Percentiles rank a stretch among this genome's conserved stretches.
Conservation (phyloP, 257 asterid species). For the Solanum ossicruentum region DNA sequence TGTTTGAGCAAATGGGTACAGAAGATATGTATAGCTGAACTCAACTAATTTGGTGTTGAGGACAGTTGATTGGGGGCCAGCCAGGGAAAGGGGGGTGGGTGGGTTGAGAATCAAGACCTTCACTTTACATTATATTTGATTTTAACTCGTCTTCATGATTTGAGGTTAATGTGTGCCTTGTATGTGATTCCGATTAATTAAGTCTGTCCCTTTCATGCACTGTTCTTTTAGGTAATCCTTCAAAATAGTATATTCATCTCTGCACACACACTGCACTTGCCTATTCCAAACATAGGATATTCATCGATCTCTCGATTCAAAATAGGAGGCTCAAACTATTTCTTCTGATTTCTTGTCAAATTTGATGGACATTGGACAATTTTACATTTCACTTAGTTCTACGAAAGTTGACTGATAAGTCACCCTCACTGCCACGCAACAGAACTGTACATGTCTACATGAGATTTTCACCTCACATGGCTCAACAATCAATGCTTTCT, state of each 20-base stretch:
- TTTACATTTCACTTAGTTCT: not conserved
- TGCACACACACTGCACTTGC: not conserved
- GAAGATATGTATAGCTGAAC: not conserved
- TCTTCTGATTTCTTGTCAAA: not conserved
- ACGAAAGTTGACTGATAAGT: not conserved
- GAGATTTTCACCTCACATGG: not conserved
- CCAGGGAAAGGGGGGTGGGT: not conserved
- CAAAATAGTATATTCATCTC: not conserved
- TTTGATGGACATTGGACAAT: not conserved
- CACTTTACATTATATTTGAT: not conserved
- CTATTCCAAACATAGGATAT: not conserved
- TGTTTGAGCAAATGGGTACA: not conserved
- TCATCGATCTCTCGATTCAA: not conserved
- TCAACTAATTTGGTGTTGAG: not conserved
- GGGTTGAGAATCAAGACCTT: not conserved
- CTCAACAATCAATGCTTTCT: not conserved
- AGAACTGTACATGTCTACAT: not conserved
- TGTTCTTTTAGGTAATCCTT: not conserved
- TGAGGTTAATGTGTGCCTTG: not conserved
- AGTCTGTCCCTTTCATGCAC: not conserved
- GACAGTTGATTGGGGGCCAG: not conserved
- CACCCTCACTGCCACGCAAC: not conserved
- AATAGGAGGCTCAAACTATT: not conserved
- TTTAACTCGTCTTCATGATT: not conserved
- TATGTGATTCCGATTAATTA: not conserved